Percentiles rank a stretch among this genome's conserved stretches.
Conservation (phyloP, 495 filamentous ascomycete genomes). For the Tuber borchii region DNA sequence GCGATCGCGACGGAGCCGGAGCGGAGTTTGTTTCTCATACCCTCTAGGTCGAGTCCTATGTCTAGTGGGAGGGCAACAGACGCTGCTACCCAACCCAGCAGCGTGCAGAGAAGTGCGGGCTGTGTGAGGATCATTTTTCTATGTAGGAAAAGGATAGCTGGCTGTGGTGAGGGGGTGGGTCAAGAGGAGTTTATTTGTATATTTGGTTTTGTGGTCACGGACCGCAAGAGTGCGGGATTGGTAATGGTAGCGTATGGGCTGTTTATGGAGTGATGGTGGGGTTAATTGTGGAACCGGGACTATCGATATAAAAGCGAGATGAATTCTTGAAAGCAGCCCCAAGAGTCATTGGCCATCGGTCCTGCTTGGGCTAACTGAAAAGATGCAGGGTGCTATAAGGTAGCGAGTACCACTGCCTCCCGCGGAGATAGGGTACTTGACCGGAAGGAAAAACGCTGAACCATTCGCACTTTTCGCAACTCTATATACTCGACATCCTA, state of each 20-base stretch:
- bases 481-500: not conserved
- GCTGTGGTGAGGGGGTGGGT: not conserved
- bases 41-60: conserved; percentile 20
- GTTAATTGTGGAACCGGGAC: not conserved
- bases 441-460: not conserved
- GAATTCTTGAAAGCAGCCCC: not conserved
- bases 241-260: not conserved
- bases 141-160: not conserved
- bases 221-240: not conserved
- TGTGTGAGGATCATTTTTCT: not conserved
- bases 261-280: not conserved
- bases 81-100: not conserved
- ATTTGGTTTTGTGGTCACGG: not conserved
- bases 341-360: not conserved
- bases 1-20: conserved; percentile 34
- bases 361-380: not conserved
- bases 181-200: not conserved
- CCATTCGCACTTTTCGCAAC: not conserved
- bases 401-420: not conserved
- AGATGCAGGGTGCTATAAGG: not conserved
- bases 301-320: not conserved
- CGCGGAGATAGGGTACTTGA: not conserved
- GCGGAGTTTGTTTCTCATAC: conserved; percentile 34
- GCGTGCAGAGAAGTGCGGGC: not conserved
- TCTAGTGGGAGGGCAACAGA: not conserved